Percentiles rank a stretch among this genome's conserved stretches.
phyloP scores from a whole-genome alignment of 768 basidiomycete species.

The Cubamyces lactineus region DNA sequence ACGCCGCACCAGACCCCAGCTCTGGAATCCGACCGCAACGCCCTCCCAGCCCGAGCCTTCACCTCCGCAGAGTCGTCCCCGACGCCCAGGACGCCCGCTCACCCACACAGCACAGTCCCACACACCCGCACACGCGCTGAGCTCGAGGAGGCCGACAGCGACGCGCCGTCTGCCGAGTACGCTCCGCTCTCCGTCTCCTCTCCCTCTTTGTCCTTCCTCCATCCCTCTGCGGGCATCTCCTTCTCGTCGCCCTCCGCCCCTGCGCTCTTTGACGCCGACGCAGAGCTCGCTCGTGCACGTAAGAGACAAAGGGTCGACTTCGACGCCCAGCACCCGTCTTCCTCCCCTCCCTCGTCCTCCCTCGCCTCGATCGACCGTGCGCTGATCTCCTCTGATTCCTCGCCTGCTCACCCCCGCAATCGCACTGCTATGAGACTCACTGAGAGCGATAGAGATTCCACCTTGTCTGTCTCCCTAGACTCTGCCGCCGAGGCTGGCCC shows the following conservation, averaged over 20 bases:
- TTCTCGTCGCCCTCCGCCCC: conserved; percentile 17
- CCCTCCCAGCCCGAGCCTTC: conserved; percentile 21
- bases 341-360: conserved; percentile 19
- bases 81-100: conserved; percentile 10
- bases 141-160: conserved; percentile 52
- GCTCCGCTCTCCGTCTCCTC: conserved; percentile 29
- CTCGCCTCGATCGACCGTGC: conserved; percentile 30
- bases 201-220: conserved; percentile 33
- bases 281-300: conserved; percentile 29
- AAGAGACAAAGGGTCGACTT: conserved; percentile 35
- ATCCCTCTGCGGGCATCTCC: conserved; percentile 28
- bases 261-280: conserved; percentile 18
- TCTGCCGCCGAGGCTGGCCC: conserved; percentile 30
- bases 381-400: conserved; percentile 26
- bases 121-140: conserved; percentile 64
- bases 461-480: conserved; percentile 30
- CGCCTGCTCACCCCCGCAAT: conserved; percentile 8
- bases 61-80: conserved; percentile 22
- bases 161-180: conserved; percentile 23
- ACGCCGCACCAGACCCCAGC: conserved; percentile 46
- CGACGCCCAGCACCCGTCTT: conserved; percentile 17
- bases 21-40: conserved; percentile 39
- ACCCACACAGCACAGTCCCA: conserved; percentile 50
- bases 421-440: conserved; percentile 29
- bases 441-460: conserved; percentile 32